Evolutionary conservation across 345 rosid species (phyloP), one percentile per base, ranked within the genome.

Genomic region (Melastoma malabathricum): DNA sequence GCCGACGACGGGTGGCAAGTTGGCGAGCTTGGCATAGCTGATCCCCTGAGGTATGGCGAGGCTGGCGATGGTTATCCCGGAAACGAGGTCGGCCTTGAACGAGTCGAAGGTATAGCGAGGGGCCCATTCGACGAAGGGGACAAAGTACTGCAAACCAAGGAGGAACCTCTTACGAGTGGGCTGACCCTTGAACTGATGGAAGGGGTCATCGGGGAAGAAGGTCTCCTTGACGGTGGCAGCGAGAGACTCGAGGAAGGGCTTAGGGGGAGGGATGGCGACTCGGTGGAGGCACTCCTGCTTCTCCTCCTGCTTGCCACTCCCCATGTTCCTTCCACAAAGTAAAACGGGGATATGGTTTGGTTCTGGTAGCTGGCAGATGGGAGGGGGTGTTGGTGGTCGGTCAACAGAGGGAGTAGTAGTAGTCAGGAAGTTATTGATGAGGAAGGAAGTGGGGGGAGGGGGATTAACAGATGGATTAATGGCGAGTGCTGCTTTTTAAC

Each of bases 31-130:
- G 17, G 99, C 97, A 27, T 92, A 92, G 67, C 99, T 92, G 3
- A 92, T 92, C 55, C 99, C 99, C 58, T 92, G 99, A 48, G 99
- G 97, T 23, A 92, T 81, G 2, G 97, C 99, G 9, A 92, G 94
- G 55, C 97, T 88, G 52, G 97, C 97, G 10, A 92, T 81, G 48
- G 99, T 92, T 65, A 92, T 76, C 15, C 99, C 99, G 9, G 99
- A 64, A 0, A 92, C 46, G 52, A 92, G 68, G 57, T 92, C 99
- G 15, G 94, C 72, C 59, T 84, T 88, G 56, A 92, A 76, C 67
- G 75, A 82, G 29, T 70, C 44, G 29, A 84, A 79, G 57, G 83
- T 79, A 76, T 92, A 92, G 46, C 75, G 75, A 22, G 99, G 97
- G 48, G 78, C 95, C 98, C 98, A 92, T 60, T 84, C 95, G 10